phyloP scores from a whole-genome alignment of 805 yeast species.

The Lipomyces sp. region DNA sequence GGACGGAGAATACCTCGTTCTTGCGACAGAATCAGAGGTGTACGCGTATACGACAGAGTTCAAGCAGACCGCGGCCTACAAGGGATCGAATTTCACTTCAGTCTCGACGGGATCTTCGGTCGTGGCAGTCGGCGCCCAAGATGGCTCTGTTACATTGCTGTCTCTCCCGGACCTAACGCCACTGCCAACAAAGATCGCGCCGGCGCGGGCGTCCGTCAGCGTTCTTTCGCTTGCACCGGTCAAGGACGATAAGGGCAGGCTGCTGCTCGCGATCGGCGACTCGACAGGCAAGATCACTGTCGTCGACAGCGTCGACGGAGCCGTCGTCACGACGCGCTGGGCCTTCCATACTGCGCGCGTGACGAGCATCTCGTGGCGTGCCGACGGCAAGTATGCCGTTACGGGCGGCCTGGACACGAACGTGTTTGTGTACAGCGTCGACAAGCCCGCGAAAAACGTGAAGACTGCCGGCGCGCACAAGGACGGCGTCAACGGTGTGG shows the following conservation, averaged over 20 bases:
- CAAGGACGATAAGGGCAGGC: conserved; percentile 4
- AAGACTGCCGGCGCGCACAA: conserved; percentile 79
- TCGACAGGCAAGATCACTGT: conserved; percentile 79
- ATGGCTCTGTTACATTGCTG: conserved; percentile 15
- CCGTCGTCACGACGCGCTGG: conserved; percentile 80
- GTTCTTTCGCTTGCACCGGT: conserved; percentile 16
- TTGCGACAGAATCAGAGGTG: conserved; percentile 42
- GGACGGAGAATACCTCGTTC: conserved; percentile 41
- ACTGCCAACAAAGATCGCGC: conserved; percentile 33
- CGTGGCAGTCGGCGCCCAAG: conserved; percentile 26
- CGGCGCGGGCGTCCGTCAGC: conserved; percentile 61
- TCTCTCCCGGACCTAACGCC: conserved; percentile 41
- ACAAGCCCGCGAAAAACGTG: conserved; percentile 70
- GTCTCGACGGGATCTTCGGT: conserved; percentile 15
- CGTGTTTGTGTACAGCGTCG: conserved; percentile 73
- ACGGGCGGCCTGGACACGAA: conserved; percentile 84
- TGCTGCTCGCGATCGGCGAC: conserved; percentile 79
- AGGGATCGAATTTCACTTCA: conserved; percentile 14
- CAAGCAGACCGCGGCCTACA: conserved; percentile 6
- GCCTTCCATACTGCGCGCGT: conserved; percentile 87
- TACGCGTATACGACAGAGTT: conserved; percentile 1
- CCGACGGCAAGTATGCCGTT: conserved; percentile 66
- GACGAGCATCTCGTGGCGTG: conserved; percentile 73
- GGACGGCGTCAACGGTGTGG: conserved; percentile 74
- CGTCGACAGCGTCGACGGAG: conserved; percentile 51